These are phyloP conservation scores for Syzygium aromaticum DNA, from an alignment of 345 rosid species.

Conservation along the genomic window DNA sequence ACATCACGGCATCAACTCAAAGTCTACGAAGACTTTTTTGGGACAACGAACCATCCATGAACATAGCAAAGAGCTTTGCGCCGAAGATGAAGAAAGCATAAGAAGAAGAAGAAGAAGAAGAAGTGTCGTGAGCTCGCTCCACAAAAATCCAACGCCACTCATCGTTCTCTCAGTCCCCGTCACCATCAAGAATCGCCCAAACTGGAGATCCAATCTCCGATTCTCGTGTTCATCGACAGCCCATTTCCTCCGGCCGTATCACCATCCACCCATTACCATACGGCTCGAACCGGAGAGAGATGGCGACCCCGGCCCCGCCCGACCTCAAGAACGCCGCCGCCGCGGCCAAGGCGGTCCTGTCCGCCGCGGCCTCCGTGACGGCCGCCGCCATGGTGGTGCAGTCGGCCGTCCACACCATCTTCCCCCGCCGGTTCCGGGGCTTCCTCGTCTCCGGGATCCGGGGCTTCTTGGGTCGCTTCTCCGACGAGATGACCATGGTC, in stretches of 20 bases:
- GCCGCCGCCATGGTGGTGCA: slow-evolving; percentile 43
- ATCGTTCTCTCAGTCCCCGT: not conserved
- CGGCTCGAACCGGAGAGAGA: not conserved
- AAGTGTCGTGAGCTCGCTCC: not conserved
- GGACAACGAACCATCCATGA: not conserved
- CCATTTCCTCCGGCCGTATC: not conserved
- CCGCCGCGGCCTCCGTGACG: slow-evolving; percentile 52
- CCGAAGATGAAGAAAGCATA: too few relatives aligned
- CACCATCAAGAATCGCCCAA: not conserved
- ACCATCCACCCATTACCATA: too few relatives aligned
- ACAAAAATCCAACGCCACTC: not conserved
- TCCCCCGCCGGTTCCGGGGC: slow-evolving; percentile 31
- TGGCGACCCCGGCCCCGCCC: not conserved
- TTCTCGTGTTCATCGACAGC: not conserved
- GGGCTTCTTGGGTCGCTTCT: slow-evolving; percentile 23
- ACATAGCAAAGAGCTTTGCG: not conserved
- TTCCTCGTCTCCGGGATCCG: slow-evolving; percentile 18
- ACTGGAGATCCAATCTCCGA: not conserved
- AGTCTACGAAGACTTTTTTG: not conserved
- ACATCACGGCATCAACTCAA: not conserved
- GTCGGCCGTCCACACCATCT: slow-evolving; percentile 26
- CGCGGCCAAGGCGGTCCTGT: slow-evolving; percentile 32
- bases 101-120: not conserved
- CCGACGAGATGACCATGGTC: slow-evolving; percentile 38
- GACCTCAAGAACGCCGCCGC: not conserved